phyloP scores from a whole-genome alignment of 2,329 filamentous ascomycete species.

The Hymenoscyphus infarciens region DNA sequence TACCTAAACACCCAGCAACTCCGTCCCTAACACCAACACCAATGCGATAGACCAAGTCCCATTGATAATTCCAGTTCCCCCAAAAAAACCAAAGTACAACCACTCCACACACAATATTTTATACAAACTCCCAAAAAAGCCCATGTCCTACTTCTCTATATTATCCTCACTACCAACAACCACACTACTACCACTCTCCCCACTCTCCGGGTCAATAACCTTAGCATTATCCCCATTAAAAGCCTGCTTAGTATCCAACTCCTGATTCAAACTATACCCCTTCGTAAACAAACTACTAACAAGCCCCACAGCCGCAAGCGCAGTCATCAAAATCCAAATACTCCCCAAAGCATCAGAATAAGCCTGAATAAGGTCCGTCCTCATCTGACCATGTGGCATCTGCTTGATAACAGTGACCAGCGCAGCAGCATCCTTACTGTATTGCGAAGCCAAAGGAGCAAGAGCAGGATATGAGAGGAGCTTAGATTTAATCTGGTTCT shows the following conservation, averaged over 20 bases:
- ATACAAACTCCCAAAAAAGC: neutral
- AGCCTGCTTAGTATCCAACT: constrained; percentile 46
- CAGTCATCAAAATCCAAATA: constrained; percentile 55
- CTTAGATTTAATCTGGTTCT: constrained; percentile 49
- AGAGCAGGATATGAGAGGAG: constrained; percentile 25
- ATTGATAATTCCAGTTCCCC: too few species aligned
- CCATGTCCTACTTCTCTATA: neutral
- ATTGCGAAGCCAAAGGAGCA: constrained; percentile 25
- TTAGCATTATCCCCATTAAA: constrained; percentile 39
- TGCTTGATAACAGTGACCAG: constrained; percentile 29
- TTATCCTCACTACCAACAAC: neutral
- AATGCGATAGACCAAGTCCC: too few species aligned
- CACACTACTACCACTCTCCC: neutral
- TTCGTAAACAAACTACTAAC: constrained; percentile 48
- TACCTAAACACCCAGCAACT: too few species aligned
- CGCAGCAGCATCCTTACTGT: constrained; percentile 32
- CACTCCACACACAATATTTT: too few species aligned
- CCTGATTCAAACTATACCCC: constrained; percentile 45
- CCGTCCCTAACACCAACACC: too few species aligned
- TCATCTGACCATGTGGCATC: constrained; percentile 36
- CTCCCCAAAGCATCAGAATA: constrained; percentile 53
- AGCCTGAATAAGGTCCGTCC: constrained; percentile 45
- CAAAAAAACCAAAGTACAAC: too few species aligned
- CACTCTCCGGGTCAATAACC: constrained; percentile 15
- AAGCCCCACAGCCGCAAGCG: constrained; percentile 46